These are phyloP conservation scores for Prunus salicina DNA, from an alignment of 306 rosid species.

Conservation along the genomic window DNA sequence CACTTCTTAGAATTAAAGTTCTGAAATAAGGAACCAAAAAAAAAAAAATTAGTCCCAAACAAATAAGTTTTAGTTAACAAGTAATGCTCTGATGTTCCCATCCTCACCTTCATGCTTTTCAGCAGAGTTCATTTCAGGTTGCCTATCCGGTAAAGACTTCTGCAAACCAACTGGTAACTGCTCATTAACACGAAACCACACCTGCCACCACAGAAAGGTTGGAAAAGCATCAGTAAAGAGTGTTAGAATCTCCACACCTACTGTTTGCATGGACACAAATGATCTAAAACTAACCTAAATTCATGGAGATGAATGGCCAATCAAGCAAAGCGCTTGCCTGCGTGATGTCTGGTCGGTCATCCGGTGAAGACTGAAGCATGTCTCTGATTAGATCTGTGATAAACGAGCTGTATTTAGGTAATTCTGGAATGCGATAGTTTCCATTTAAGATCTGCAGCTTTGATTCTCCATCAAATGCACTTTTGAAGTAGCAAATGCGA, in stretches of 20 bases:
- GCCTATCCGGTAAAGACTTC: slow-evolving; percentile 86
- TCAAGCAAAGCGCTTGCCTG: slow-evolving; percentile 99
- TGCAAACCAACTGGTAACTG: slow-evolving; percentile 72
- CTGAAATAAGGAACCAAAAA: neutral
- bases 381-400: slow-evolving; percentile 79
- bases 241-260: slow-evolving; percentile 48
- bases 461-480: slow-evolving; percentile 96
- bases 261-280: slow-evolving; percentile 49
- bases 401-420: slow-evolving; percentile 62
- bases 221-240: slow-evolving; percentile 33
- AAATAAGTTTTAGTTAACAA: neutral
- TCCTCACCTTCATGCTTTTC: slow-evolving; percentile 61
- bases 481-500: slow-evolving; percentile 95
- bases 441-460: slow-evolving; percentile 97
- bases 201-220: slow-evolving; percentile 46
- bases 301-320: slow-evolving; percentile 99
- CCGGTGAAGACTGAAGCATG: slow-evolving; percentile 92
- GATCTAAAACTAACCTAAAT: slow-evolving; percentile 99
- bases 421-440: slow-evolving; percentile 93
- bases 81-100: neutral
- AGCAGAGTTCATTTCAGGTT: slow-evolving; percentile 54
- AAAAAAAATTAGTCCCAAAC: neutral
- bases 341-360: slow-evolving; percentile 99
- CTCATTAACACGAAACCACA: slow-evolving; percentile 95
- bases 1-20: neutral